Evolutionary conservation across 176 grass and related monocot genomes (phyloP), one percentile per base, ranked within the genome.

Genomic region (Chloris gayana): DNA sequence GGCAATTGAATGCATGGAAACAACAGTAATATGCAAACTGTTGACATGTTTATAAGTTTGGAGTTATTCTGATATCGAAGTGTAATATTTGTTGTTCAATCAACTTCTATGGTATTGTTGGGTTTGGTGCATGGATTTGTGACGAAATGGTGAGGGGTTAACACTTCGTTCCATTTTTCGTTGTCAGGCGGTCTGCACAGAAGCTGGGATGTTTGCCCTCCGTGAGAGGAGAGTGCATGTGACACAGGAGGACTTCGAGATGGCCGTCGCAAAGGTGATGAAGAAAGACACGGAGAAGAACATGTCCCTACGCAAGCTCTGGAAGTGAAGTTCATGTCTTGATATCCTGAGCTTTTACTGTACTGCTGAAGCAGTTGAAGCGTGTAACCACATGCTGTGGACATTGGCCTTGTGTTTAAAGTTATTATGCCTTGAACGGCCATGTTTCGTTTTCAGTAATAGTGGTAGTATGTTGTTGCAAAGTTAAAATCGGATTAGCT

Each of bases 281-380:
- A 97, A 97, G 91, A 97, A 97, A 83, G 94, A 97, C 14, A 97
- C 89, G 1, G 94, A 97, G 15, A 97, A 97, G 87, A 97, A 97
- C 79, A 97, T 97, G 94, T 97, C 94, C 44, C 84, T 97, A 25
- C 91, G 94, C 59, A 97, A 97, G 83, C 70, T 97, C 61, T 93
- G 91, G 91, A 97, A 97, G 88, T 97, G 83, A 81, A 57, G 53
- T 47, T 5, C 62, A 67, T 27, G 18, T 6, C 80, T 17, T 26
- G 10, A 60, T 27, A 64, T 45, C 13, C 53, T 1, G 15, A 70
- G n/a, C 82, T 87, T 87, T 67, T 17, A 12, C 73, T 13, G 68
- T 50, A 30, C 72, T 10, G 67, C 32, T 70, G 67, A 75, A 79
- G 37, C 83, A 26, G 45, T 5, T 39, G 45, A 83, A 66, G 47